Percentiles rank a stretch among this genome's conserved stretches.
Evolutionary conservation across 805 yeast genomes (phyloP).

Genomic region (Candida ulmi): DNA sequence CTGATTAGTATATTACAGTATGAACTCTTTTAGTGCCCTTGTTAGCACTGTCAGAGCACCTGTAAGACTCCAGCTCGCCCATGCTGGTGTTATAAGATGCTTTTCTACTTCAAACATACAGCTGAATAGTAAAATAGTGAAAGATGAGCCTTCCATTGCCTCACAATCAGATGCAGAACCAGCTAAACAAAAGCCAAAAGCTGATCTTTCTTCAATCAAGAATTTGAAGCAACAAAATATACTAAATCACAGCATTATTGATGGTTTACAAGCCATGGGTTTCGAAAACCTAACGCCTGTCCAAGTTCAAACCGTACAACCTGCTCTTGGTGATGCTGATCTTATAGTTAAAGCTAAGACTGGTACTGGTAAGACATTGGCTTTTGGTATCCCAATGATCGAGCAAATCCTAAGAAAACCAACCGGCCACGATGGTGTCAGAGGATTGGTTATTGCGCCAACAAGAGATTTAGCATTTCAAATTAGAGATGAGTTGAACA

Average conservation of each 20-base stretch:
- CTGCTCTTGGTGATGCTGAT: constrained; percentile 52
- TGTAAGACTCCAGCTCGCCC: not conserved
- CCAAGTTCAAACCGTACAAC: constrained; percentile 57
- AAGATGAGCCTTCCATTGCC: not conserved
- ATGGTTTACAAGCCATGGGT: constrained; percentile 37
- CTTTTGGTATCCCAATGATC: constrained; percentile 77
- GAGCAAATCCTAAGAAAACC: constrained; percentile 42
- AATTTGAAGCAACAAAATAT: constrained; percentile 24
- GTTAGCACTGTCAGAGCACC: not conserved
- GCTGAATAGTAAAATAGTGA: not conserved
- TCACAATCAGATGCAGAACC: not conserved
- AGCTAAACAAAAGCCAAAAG: no score
- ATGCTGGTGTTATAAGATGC: not conserved
- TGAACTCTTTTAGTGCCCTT: not conserved
- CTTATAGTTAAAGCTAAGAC: constrained; percentile 87
- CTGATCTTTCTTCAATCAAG: constrained; percentile 12
- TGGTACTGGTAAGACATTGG: constrained; percentile 92
- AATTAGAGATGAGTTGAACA: constrained; percentile 58
- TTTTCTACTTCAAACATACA: constrained; percentile 1
- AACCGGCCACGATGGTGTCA: constrained; percentile 32
- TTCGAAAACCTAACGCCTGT: constrained; percentile 59
- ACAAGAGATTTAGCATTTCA: constrained; percentile 90
- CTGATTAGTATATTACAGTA: no score
- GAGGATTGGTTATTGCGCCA: constrained; percentile 74
- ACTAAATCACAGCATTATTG: constrained; percentile 23